A percentile compares a stretch with the other conserved stretches of the same genome.
phyloP scores from a whole-genome alignment of 805 yeast genomes.

The Wickerhamomyces bisporus region DNA sequence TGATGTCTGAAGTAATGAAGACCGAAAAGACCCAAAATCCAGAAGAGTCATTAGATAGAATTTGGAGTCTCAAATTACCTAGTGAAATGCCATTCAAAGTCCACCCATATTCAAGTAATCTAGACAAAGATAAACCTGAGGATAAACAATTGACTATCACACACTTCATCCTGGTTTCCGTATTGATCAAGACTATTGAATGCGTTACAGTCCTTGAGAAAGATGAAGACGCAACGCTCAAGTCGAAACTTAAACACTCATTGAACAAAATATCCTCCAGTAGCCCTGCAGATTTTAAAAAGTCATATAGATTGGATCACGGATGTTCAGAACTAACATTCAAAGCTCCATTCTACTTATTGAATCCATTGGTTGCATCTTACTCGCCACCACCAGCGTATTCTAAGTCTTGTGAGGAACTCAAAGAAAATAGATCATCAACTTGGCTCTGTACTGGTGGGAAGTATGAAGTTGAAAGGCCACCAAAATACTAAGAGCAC shows the following conservation, averaged over 20 bases:
- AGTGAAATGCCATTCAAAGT: conserved; percentile 5
- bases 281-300: not conserved
- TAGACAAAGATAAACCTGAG: conserved; percentile 1
- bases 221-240: not conserved
- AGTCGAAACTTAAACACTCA: too few relatives aligned
- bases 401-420: not conserved
- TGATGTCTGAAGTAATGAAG: not conserved
- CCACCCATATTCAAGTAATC: conserved; percentile 15
- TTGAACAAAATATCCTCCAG: too few relatives aligned
- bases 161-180: conserved; percentile 9
- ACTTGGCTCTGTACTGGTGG: conserved; percentile 20
- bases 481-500: conserved; percentile 17
- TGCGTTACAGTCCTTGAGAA: not conserved
- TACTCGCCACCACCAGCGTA: conserved; percentile 13
- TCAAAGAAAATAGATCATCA: conserved; percentile 3
- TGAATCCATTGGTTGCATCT: conserved; percentile 5
- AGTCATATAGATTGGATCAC: not conserved
- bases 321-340: conserved; percentile 7
- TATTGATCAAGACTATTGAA: conserved; percentile 6
- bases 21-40: not conserved
- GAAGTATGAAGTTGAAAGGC: conserved; percentile 11
- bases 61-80: conserved; percentile 10
- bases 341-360: conserved; percentile 12
- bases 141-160: conserved; percentile 6
- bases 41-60: conserved; percentile 1